Percentiles rank a stretch among this genome's conserved stretches.
Conservation (phyloP, 2,329 filamentous ascomycete species). For the Blastomyces emzantsi region DNA sequence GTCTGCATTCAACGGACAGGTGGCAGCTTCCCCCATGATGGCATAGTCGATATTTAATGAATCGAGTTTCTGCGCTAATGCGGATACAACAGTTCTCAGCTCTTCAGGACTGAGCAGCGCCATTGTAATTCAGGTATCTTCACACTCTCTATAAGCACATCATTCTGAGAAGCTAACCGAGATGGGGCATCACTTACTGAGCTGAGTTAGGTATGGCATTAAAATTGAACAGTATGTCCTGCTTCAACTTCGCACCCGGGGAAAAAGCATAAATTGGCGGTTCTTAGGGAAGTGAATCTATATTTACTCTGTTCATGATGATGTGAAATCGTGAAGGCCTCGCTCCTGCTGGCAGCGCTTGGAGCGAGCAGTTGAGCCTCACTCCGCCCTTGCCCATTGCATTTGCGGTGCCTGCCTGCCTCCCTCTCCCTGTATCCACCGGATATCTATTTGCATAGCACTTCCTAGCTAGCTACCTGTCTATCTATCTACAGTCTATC, state of each 20-base stretch:
- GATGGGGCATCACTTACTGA: neutral
- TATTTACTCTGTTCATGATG: neutral
- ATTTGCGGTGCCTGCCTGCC: no score
- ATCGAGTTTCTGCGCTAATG: conserved; percentile 13
- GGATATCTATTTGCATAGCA: no score
- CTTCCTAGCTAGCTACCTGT: no score
- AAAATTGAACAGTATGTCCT: neutral
- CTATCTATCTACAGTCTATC: no score
- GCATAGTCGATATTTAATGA: conserved; percentile 14
- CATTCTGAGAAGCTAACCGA: neutral
- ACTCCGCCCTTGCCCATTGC: no score
- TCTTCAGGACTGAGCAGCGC: neutral
- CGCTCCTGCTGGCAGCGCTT: neutral
- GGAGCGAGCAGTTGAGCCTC: no score
- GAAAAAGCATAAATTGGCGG: neutral
- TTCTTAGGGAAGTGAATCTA: neutral
- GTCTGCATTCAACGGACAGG: conserved; percentile 6
- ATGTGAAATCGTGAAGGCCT: neutral
- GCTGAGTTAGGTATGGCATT: neutral
- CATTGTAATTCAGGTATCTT: neutral
- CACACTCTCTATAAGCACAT: neutral
- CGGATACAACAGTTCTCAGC: conserved; percentile 8
- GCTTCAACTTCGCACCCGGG: neutral
- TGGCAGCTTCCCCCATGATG: conserved; percentile 13
- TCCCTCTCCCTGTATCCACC: no score